A percentile compares a stretch with the other conserved stretches of the same genome.
These are phyloP conservation scores for Crucihimalaya himalaica DNA, from an alignment of 345 rosid genomes.

Conservation along the genomic window DNA sequence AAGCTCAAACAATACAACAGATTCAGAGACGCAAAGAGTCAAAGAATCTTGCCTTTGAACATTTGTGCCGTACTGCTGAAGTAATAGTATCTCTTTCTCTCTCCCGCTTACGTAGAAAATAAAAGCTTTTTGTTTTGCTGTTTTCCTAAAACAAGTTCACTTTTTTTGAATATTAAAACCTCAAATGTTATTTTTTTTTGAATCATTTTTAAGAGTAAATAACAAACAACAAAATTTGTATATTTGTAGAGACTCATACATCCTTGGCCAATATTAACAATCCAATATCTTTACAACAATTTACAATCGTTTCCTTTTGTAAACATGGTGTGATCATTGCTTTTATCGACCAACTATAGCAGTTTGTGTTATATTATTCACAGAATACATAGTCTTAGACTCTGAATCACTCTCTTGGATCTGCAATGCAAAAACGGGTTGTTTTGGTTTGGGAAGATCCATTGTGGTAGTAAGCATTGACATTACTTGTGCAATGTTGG, in stretches of 20 bases:
- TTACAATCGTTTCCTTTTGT: neutral
- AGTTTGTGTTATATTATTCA: slow-evolving; percentile 36
- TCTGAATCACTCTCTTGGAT: slow-evolving; percentile 36
- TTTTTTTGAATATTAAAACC: too few species aligned
- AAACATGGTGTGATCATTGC: neutral
- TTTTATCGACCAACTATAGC: slow-evolving; percentile 27
- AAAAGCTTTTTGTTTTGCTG: too few species aligned
- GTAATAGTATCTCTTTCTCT: neutral
- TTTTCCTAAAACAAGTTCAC: too few species aligned
- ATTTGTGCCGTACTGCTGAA: neutral
- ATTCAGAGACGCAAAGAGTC: neutral
- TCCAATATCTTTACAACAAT: neutral
- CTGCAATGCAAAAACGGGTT: slow-evolving; percentile 37
- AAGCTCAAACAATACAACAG: too few species aligned
- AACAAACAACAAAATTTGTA: too few species aligned
- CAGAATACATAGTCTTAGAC: slow-evolving; percentile 32
- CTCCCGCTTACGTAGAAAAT: too few species aligned
- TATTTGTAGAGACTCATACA: too few species aligned
- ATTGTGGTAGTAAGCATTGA: slow-evolving; percentile 31
- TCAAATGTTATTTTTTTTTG: too few species aligned
- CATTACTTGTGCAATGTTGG: slow-evolving; percentile 27
- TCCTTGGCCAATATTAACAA: too few species aligned
- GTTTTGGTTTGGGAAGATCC: slow-evolving; percentile 31
- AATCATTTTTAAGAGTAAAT: too few species aligned
- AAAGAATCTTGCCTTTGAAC: slow-evolving; percentile 3